Base-by-base conservation (phyloP, 345 rosid genomes). In the Noccaea bulbosa region DNA sequence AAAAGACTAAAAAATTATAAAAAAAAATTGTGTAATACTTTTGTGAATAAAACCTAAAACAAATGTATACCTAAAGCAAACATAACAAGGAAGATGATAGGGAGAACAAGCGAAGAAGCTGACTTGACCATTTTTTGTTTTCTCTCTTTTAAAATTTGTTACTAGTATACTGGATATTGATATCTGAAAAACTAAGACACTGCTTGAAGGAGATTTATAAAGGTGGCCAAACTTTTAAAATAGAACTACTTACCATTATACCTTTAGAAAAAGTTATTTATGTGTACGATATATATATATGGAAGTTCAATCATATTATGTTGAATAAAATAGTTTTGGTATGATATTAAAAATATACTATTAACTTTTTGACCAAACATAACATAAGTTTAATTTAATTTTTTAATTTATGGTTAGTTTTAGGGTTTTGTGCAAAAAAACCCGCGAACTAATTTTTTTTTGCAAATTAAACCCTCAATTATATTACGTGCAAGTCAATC, bases 21-120 rank as follows among this genome's bases (percentile, higher is more conserved):
- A n/a, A n/a, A n/a, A n/a, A 27, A 27, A 2, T 1, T 24, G 2
- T 1, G 15, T 6, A 3, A 3, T 47, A 17, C 1, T 4, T 17
- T 4, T 49, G 2, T 20, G 32, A 49, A 22, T 17, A n/a, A 3
- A 14, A 0, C 7, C 8, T 33, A 33, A 3, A 7, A n/a, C 32
- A 22, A 14, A 17, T 57, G 32, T 20, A 38, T 58, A 58, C 64
- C 48, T 58, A 58, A 39, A 6, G 24, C 16, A n/a, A 59, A 59
- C 35, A 59, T 39, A 12, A 59, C 48, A 39, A 59, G 47, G 35
- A 59, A 59, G 49, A 59, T 59, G 48, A 59, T 59, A 11, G 64
- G 35, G 2, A 59, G 1, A n/a, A 59, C 48, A 40, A 59, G 49
- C 11, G 35, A 7, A 39, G 16, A 39, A 40, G 33, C 3, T 58